Conservation (phyloP, 345 rosid species). For the Raphanus raphanistrum region DNA sequence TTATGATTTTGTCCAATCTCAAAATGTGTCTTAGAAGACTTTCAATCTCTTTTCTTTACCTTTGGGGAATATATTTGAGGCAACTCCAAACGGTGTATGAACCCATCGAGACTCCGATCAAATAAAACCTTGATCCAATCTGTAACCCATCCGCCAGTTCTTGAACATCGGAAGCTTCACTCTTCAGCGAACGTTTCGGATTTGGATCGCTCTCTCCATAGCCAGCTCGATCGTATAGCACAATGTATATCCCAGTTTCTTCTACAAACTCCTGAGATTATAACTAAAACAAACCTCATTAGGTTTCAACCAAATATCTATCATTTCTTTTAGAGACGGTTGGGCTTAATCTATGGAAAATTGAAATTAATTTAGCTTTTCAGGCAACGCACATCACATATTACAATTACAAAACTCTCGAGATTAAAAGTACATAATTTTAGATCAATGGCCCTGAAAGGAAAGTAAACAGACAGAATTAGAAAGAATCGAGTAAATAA, state of each 20-base stretch:
- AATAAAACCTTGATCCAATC: conserved; percentile 65
- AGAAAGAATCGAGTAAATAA: background rate
- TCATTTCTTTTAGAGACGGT: background rate
- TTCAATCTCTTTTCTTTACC: conserved; percentile 42
- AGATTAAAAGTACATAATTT: background rate
- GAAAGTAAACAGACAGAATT: background rate
- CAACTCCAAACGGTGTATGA: conserved; percentile 89
- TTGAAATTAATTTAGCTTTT: background rate
- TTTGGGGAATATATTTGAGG: conserved; percentile 80
- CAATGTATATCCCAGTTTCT: conserved; percentile 63
- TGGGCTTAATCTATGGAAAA: background rate
- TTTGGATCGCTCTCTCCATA: conserved; percentile 87
- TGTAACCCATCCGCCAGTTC: conserved; percentile 75
- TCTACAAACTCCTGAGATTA: conserved; percentile 71
- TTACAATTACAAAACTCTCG: background rate
- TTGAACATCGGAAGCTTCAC: conserved; percentile 76
- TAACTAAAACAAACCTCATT: conserved; percentile 37
- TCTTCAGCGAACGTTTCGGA: conserved; percentile 63
- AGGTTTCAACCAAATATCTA: conserved; percentile 11
- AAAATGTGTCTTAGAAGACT: background rate
- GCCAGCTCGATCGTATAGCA: conserved; percentile 83
- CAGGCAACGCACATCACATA: background rate
- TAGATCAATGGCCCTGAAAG: background rate
- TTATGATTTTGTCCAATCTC: conserved; percentile 8
- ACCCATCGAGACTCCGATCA: conserved; percentile 89